These are phyloP conservation scores for Heritiera fomes DNA, from an alignment of 345 rosid species.

Conservation along the genomic window DNA sequence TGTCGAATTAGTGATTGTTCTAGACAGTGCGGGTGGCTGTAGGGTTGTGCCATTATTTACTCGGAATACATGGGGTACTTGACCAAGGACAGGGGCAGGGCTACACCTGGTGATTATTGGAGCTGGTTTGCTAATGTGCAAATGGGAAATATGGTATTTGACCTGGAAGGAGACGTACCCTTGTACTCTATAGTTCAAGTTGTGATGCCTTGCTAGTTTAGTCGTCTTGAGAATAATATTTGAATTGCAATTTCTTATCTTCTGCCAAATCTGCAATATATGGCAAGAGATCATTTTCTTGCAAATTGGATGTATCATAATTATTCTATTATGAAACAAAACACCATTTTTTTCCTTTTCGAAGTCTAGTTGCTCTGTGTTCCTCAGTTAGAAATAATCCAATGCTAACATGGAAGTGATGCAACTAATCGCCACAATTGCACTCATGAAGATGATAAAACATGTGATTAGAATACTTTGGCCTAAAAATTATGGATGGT, in stretches of 20 bases:
- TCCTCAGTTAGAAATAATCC: not conserved
- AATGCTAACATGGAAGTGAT: not conserved
- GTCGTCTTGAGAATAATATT: not conserved
- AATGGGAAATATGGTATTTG: not conserved
- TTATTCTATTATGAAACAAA: not conserved
- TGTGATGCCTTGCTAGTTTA: not conserved
- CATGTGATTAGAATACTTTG: not conserved
- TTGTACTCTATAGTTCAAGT: not conserved
- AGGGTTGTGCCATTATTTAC: not conserved
- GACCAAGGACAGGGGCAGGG: not conserved
- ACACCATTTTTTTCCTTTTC: not conserved
- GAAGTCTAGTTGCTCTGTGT: not conserved
- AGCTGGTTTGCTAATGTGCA: constrained; percentile 2
- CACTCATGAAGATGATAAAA: not conserved
- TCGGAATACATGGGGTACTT: not conserved
- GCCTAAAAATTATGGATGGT: not conserved
- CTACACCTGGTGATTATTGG: constrained; percentile 6
- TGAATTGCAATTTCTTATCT: not conserved
- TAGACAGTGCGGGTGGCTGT: not conserved
- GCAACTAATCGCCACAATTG: not conserved
- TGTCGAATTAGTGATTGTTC: constrained; percentile 9
- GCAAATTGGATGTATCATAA: not conserved
- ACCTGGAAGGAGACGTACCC: not conserved
- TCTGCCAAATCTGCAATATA: not conserved
- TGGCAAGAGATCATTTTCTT: not conserved